These are phyloP conservation scores for Plasmodium gonderi DNA, from an alignment of 169 alveolate genomes.

Conservation along the genomic window DNA sequence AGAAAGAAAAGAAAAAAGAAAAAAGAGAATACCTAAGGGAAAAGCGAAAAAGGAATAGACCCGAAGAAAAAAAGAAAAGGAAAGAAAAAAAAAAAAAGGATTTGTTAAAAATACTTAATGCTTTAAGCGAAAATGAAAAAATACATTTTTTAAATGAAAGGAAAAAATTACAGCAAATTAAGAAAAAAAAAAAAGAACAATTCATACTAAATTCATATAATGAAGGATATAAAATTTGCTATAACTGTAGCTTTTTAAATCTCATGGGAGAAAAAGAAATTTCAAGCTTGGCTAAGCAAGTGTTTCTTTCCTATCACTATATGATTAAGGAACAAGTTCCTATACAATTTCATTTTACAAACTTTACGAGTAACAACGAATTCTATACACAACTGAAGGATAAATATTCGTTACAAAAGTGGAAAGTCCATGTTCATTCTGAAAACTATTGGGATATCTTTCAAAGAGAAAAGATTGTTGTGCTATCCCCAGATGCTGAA, in stretches of 20 bases:
- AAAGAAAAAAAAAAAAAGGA: conserved; percentile 41
- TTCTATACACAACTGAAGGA: conserved; percentile 57
- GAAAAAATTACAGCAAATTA: conserved; percentile 65
- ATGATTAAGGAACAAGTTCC: conserved; percentile 76
- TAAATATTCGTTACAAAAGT: conserved; percentile 75
- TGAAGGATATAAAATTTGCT: conserved; percentile 78
- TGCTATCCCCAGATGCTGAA: conserved; percentile 79
- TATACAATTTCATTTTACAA: conserved; percentile 77
- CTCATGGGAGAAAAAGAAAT: conserved; percentile 80
- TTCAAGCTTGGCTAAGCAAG: conserved; percentile 78
- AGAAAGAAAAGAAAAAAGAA: conserved; percentile 57
- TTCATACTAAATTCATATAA: conserved; percentile 51
- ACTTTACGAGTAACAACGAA: conserved; percentile 38
- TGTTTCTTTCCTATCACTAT: conserved; percentile 75
- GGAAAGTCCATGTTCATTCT: conserved; percentile 74
- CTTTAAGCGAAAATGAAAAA: conserved; percentile 73
- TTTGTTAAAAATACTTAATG: conserved; percentile 43
- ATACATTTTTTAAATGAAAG: conserved; percentile 68
- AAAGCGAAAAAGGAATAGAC: conserved; percentile 59
- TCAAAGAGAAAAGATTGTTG: conserved; percentile 76
- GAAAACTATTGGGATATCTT: conserved; percentile 80
- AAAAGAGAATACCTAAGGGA: conserved; percentile 39
- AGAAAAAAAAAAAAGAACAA: conserved; percentile 64
- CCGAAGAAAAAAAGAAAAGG: conserved; percentile 65
- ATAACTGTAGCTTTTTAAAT: conserved; percentile 77